Base-by-base conservation (phyloP, 495 filamentous ascomycete species). In the Glonium stellatum region DNA sequence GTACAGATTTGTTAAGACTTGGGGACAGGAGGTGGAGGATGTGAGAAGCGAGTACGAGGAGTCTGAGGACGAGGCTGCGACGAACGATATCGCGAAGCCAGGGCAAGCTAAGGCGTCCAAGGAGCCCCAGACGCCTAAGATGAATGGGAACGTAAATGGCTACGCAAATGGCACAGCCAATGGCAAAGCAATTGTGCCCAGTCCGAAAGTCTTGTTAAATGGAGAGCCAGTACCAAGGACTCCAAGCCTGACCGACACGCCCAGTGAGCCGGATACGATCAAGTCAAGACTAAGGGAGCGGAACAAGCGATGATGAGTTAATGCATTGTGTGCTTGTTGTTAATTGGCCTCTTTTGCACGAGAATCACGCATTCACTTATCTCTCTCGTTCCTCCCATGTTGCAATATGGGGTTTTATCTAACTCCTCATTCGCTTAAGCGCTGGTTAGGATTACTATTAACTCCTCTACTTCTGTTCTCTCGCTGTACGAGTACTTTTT, bases 41-140 rank as follows among this genome's bases (percentile, higher is more conserved):
- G 73, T 71, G 22, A 37, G 73, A 51, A 73, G 71, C 36, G 73
- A 76, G 25, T 66, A 73, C 54, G 73, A 74, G 53, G 70, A 62
- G 11, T 67, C 62, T 21, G 71, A 67, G 19, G 69, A 66, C 15
- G 71, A 69, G 48, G 59, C 47, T 50, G 63, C 64, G 41, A 46
- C 36, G 34, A 53, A 63, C 1, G 35, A 59, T 3, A 39, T 31
- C 55, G 54, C 25, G 52, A 25, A 27, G 18, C 6, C 48, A 31
- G 18, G 8, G 25, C 15, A 37, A 31, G 18, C 18, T 12, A 42
- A 56, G 10, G 27, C 1, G 15, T 44, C 46, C 22, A 57, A 55
- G 37, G 19, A 51, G 25, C 3, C 19, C 21, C 19, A 51, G 19
- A 18, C 39, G 4, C 21, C 15, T 8, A 51, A 27, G 25, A 15